Evolutionary conservation across 108 stramenopile genomes (phyloP).

Genomic region (Cyclotella cryptica): DNA sequence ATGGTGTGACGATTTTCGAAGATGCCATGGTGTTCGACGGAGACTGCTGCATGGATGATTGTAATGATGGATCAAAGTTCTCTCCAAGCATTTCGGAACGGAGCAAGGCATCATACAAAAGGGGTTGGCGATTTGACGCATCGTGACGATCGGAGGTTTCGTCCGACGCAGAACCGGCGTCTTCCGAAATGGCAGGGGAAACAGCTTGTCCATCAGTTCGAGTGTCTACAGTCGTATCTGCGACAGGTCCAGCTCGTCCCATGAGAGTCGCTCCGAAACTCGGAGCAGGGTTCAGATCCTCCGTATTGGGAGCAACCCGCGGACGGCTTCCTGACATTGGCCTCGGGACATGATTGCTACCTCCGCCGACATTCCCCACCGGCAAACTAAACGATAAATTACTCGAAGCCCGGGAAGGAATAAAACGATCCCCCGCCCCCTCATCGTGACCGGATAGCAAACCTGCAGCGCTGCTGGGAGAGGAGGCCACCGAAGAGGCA

Average conservation of each 20-base stretch:
- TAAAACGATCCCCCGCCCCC: conserved; percentile 72
- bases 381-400: conserved; percentile 41
- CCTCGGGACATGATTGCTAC: background rate
- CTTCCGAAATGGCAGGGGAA: conserved; percentile 31
- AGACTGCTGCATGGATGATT: background rate
- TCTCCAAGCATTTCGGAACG: conserved; percentile 89
- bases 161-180: conserved; percentile 15
- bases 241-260: conserved; percentile 19
- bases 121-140: conserved; percentile 52
- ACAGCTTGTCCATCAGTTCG: background rate
- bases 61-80: conserved; percentile 66
- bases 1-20: conserved; percentile 40
- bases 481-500: conserved; percentile 1
- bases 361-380: background rate
- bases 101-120: conserved; percentile 73
- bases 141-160: conserved; percentile 31
- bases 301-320: background rate
- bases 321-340: conserved; percentile 2
- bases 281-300: conserved; percentile 21
- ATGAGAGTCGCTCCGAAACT: conserved; percentile 50
- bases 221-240: conserved; percentile 1
- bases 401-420: conserved; percentile 77
- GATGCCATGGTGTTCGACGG: background rate
- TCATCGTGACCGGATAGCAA: background rate
- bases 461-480: background rate